Conservation (phyloP, 257 asterid genomes). For the Eucommia ulmoides region DNA sequence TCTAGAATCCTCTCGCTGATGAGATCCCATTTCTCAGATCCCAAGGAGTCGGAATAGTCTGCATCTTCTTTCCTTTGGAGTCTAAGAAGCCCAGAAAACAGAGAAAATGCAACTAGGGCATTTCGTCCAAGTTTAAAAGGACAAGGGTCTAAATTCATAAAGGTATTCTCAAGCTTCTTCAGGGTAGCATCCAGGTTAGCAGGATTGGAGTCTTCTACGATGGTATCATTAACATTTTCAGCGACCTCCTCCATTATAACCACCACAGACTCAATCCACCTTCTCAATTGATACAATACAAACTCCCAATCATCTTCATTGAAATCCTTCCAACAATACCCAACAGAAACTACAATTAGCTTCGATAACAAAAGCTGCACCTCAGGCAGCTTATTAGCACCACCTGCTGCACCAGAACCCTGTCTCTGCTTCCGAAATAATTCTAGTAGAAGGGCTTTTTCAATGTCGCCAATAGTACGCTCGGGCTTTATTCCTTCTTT, state of each 20-base stretch:
- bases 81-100: conserved; percentile 33
- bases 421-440: conserved; percentile 80
- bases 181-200: conserved; percentile 27
- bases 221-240: conserved; percentile 51
- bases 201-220: conserved; percentile 19
- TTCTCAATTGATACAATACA: conserved; percentile 61
- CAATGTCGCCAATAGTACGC: conserved; percentile 40
- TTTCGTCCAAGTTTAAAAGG: conserved; percentile 57
- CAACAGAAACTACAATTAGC: conserved; percentile 57
- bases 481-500: conserved; percentile 42
- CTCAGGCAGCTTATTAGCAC: conserved; percentile 58
- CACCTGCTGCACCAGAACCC: conserved; percentile 35
- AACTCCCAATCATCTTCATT: conserved; percentile 90
- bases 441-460: conserved; percentile 49
- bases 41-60: conserved; percentile 31
- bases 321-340: conserved; percentile 89
- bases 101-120: conserved; percentile 72
- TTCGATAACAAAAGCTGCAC: conserved; percentile 67
- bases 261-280: conserved; percentile 84
- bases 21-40: conserved; percentile 62
- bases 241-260: conserved; percentile 76
- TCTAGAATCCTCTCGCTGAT: conserved; percentile 64
- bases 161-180: conserved; percentile 31
- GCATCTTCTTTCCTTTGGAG: conserved; percentile 26
- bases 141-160: conserved; percentile 32